These are phyloP conservation scores for Candolleomyces eurysporus DNA, from an alignment of 768 basidiomycete genomes.

Conservation along the genomic window DNA sequence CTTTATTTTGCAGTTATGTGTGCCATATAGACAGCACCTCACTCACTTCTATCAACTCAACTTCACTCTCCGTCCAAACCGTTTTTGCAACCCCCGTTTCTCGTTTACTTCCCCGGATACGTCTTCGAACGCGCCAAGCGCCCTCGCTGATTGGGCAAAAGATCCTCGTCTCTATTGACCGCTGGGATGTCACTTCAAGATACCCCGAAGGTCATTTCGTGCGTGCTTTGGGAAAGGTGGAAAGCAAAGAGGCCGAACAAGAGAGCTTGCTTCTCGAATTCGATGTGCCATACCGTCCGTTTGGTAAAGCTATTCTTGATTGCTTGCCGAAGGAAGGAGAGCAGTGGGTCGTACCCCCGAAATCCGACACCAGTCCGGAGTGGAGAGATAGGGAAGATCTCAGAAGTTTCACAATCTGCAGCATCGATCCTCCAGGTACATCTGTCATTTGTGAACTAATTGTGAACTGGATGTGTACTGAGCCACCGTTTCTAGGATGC, in stretches of 20 bases:
- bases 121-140: slow-evolving; percentile 92
- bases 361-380: slow-evolving; percentile 37
- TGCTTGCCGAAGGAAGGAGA: slow-evolving; percentile 91
- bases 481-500: slow-evolving; percentile 55
- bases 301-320: slow-evolving; percentile 91
- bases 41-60: slow-evolving; percentile 71
- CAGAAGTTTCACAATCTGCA: slow-evolving; percentile 83
- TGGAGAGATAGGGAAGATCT: slow-evolving; percentile 91
- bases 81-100: slow-evolving; percentile 95
- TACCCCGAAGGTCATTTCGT: slow-evolving; percentile 99
- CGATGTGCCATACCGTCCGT: slow-evolving; percentile 94
- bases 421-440: slow-evolving; percentile 92
- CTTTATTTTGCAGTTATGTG: slow-evolving; percentile 60
- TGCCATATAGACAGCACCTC: slow-evolving; percentile 94
- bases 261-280: slow-evolving; percentile 92
- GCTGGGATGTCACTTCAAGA: slow-evolving; percentile 83
- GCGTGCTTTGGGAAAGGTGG: slow-evolving; percentile 83
- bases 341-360: slow-evolving; percentile 87
- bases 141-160: slow-evolving; percentile 87
- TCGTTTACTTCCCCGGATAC: slow-evolving; percentile 87
- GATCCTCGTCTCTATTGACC: slow-evolving; percentile 92
- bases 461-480: not conserved
- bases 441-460: not conserved
- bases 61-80: slow-evolving; percentile 83
- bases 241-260: slow-evolving; percentile 94